Conservation (phyloP, 305 asterid genomes). For the Solanum hybrid region DNA sequence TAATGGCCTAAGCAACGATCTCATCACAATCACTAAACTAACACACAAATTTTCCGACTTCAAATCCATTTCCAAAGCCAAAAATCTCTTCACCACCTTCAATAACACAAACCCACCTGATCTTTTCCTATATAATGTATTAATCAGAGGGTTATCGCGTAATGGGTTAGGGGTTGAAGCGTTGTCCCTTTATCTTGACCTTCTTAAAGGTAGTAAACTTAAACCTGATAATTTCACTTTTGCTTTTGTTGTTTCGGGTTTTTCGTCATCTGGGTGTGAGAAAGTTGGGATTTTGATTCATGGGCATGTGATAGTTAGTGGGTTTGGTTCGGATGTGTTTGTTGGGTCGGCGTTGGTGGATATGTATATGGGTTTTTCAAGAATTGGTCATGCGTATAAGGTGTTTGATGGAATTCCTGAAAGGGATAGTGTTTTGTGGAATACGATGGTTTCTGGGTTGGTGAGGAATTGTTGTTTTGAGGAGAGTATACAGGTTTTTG, state of each 20-base stretch:
- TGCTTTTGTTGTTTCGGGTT: constrained; percentile 46
- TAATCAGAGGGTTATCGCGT: constrained; percentile 48
- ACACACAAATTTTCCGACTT: constrained; percentile 47
- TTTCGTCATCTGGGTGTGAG: constrained; percentile 22
- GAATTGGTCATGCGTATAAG: constrained; percentile 36
- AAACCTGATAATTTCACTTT: constrained; percentile 61
- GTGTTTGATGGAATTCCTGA: constrained; percentile 62
- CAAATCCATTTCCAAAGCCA: constrained; percentile 45
- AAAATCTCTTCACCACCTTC: constrained; percentile 32
- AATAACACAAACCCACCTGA: constrained; percentile 38
- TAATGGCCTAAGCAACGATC: constrained; percentile 29
- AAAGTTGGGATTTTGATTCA: constrained; percentile 52
- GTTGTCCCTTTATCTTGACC: constrained; percentile 28
- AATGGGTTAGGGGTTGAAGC: constrained; percentile 36
- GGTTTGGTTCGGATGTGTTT: constrained; percentile 52
- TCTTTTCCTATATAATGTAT: constrained; percentile 65
- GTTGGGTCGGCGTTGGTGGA: constrained; percentile 78
- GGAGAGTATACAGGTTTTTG: constrained; percentile 37
- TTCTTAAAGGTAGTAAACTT: constrained; percentile 29
- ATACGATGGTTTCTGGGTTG: constrained; percentile 67
- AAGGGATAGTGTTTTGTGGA: constrained; percentile 74
- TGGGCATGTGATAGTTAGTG: constrained; percentile 52
- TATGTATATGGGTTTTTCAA: constrained; percentile 38
- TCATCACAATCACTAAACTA: constrained; percentile 49
- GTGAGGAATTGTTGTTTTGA: constrained; percentile 46